A percentile compares a stretch with the other conserved stretches of the same genome.
Conservation (phyloP, 495 filamentous ascomycete genomes). For the Talaromyces liani region DNA sequence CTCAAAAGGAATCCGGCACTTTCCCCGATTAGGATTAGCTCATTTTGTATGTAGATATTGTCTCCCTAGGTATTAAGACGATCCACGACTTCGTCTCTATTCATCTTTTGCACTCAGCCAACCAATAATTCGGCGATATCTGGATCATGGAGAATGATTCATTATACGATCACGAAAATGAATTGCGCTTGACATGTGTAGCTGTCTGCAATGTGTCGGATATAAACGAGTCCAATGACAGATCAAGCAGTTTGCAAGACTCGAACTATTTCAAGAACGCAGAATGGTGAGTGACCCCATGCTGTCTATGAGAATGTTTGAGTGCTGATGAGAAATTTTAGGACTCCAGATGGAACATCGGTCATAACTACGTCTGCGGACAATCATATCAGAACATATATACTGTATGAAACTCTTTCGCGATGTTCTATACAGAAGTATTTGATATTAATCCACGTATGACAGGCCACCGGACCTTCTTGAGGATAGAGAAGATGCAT, state of each 20-base stretch:
- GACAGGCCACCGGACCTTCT: conserved; percentile 60
- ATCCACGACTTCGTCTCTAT: not conserved
- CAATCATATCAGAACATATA: conserved; percentile 60
- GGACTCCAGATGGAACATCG: conserved; percentile 76
- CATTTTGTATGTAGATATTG: not conserved
- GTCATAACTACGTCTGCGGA: conserved; percentile 68
- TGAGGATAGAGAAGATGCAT: conserved; percentile 36
- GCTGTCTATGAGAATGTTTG: not conserved
- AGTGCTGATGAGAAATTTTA: conserved; percentile 13
- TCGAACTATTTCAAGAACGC: conserved; percentile 50
- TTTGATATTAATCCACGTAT: not conserved
- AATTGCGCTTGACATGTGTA: not conserved
- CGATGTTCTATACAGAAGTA: not conserved
- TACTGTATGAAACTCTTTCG: conserved; percentile 42
- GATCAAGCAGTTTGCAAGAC: not conserved
- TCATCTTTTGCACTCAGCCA: not conserved
- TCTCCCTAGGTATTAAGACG: not conserved
- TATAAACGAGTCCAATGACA: no score
- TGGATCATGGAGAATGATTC: no score
- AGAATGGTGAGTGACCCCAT: conserved; percentile 42
- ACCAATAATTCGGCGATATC: no score
- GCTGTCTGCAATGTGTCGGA: not conserved
- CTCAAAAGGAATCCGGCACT: no score
- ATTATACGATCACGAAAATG: not conserved
- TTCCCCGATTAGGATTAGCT: not conserved